These are phyloP conservation scores for Maudiozyma humilis DNA, from an alignment of 1,139 yeast genomes.

Conservation along the genomic window DNA sequence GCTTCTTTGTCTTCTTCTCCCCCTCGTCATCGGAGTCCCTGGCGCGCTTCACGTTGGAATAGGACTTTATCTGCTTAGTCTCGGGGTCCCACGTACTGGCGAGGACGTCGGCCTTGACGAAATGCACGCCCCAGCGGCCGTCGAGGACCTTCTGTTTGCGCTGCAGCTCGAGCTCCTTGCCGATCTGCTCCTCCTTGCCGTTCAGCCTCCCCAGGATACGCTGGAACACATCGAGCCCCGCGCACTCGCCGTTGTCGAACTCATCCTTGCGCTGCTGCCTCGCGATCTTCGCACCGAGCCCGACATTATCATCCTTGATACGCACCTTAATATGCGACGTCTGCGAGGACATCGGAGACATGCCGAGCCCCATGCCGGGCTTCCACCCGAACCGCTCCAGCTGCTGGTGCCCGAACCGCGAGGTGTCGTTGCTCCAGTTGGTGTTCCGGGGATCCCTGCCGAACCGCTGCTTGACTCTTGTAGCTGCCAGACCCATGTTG, in stretches of 20 bases:
- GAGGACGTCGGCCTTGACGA: slow-evolving; percentile 76
- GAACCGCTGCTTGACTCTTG: slow-evolving; percentile 72
- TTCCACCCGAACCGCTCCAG: slow-evolving; percentile 80
- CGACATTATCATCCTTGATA: slow-evolving; percentile 72
- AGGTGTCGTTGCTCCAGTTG: slow-evolving; percentile 83
- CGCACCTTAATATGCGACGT: slow-evolving; percentile 78
- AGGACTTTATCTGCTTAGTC: slow-evolving; percentile 34
- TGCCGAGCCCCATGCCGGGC: slow-evolving; percentile 84
- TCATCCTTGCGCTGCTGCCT: slow-evolving; percentile 50
- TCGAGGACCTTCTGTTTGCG: slow-evolving; percentile 58
- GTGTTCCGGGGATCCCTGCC: slow-evolving; percentile 93
- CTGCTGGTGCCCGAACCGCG: slow-evolving; percentile 82
- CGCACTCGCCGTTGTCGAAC: slow-evolving; percentile 71
- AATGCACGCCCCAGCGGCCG: slow-evolving; percentile 82
- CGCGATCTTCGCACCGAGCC: slow-evolving; percentile 75
- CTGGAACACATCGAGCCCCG: slow-evolving; percentile 90
- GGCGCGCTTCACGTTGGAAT: slow-evolving; percentile 21
- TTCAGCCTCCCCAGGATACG: slow-evolving; percentile 79
- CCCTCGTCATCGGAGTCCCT: slow-evolving; percentile 18
- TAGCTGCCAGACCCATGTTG: slow-evolving; percentile 81
- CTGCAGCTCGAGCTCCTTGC: slow-evolving; percentile 54
- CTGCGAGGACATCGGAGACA: slow-evolving; percentile 48
- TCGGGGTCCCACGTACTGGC: slow-evolving; percentile 80
- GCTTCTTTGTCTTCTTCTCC: slow-evolving; percentile 21
- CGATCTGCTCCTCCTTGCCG: slow-evolving; percentile 58